These are phyloP conservation scores for Penicillium nucicola DNA, from an alignment of 495 filamentous ascomycete genomes.

Conservation along the genomic window DNA sequence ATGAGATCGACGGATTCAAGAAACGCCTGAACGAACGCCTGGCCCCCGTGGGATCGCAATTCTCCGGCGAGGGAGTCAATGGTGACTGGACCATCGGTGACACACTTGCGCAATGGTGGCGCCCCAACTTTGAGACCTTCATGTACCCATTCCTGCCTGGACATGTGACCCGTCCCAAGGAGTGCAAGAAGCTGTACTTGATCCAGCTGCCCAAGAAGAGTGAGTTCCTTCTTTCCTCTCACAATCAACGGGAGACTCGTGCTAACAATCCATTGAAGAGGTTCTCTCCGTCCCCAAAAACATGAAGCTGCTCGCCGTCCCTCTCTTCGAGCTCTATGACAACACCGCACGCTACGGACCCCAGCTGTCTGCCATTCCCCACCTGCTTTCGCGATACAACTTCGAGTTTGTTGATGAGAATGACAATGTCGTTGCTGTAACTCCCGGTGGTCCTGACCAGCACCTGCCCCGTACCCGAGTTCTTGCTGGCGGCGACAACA, in stretches of 20 bases:
- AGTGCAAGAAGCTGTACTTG: conserved; percentile 98
- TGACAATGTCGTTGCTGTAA: conserved; percentile 81
- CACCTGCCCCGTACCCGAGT: conserved; percentile 62
- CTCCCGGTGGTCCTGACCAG: conserved; percentile 58
- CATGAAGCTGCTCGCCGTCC: conserved; percentile 97
- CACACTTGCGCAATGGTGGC: conserved; percentile 96
- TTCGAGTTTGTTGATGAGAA: conserved; percentile 98
- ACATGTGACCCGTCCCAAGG: conserved; percentile 93
- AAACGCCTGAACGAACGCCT: conserved; percentile 85
- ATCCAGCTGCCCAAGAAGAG: conserved; percentile 90
- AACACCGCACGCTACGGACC: conserved; percentile 94
- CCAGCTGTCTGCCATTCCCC: conserved; percentile 92
- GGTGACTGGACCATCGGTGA: conserved; percentile 92
- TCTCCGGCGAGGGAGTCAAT: conserved; percentile 81
- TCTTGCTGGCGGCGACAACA: conserved; percentile 62
- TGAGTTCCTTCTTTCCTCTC: conserved; percentile 41
- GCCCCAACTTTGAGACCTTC: conserved; percentile 98
- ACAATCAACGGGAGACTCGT: not conserved
- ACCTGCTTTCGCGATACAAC: conserved; percentile 88
- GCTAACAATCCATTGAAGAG: conserved; percentile 51
- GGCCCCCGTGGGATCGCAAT: conserved; percentile 83
- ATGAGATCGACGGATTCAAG: conserved; percentile 93
- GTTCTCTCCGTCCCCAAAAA: conserved; percentile 98
- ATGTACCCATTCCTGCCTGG: conserved; percentile 98
- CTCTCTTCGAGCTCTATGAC: conserved; percentile 95